phyloP scores from a whole-genome alignment of 164 flowering plant genomes.

The Euptelea pleiosperma region DNA sequence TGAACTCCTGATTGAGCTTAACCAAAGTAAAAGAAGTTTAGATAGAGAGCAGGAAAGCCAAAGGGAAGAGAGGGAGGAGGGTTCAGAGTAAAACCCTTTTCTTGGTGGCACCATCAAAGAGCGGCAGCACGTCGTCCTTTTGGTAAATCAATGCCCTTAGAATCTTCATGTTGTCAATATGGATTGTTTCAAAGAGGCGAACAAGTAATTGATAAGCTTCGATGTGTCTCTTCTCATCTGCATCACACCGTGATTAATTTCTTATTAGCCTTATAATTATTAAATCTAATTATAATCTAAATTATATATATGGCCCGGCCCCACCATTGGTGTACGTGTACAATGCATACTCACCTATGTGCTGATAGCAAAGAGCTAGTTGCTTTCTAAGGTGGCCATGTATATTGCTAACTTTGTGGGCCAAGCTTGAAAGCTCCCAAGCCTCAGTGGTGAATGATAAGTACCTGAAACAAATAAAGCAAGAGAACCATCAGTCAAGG shows the following conservation, averaged over 20 bases:
- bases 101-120: slow-evolving; percentile 50
- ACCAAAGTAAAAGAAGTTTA: too few species aligned
- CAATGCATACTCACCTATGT: slow-evolving; percentile 59
- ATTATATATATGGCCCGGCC: not conserved
- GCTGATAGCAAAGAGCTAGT: slow-evolving; percentile 37
- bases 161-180: slow-evolving; percentile 67
- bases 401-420: slow-evolving; percentile 58
- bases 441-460: slow-evolving; percentile 59
- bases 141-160: slow-evolving; percentile 46
- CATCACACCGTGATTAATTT: slow-evolving; percentile 47
- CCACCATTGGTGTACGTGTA: too few species aligned
- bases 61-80: not conserved
- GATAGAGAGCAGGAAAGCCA: too few species aligned
- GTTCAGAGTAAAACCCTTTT: slow-evolving; percentile 36
- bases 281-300: too few species aligned
- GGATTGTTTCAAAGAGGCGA: slow-evolving; percentile 41
- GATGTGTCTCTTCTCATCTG: slow-evolving; percentile 50
- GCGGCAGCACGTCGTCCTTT: slow-evolving; percentile 54
- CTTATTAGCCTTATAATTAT: too few species aligned
- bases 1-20: too few species aligned
- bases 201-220: slow-evolving; percentile 43
- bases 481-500: not conserved
- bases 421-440: slow-evolving; percentile 82
- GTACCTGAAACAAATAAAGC: slow-evolving; percentile 30
- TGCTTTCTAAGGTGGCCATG: slow-evolving; percentile 44